phyloP scores from a whole-genome alignment of 2,329 filamentous ascomycete genomes.

The Penicillium sclerotiorum region DNA sequence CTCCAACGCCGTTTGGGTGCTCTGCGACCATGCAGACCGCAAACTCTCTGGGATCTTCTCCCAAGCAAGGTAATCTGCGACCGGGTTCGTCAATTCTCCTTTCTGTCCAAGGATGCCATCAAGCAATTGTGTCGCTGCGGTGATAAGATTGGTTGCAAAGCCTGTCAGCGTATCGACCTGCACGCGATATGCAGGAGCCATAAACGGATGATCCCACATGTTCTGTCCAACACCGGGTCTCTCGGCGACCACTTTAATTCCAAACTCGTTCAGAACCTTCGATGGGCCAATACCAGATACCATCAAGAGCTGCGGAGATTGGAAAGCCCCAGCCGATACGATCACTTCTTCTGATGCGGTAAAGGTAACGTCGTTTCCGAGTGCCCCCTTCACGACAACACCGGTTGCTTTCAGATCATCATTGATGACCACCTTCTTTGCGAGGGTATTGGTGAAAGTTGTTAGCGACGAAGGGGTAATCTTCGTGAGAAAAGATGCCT shows the following conservation, averaged over 20 bases:
- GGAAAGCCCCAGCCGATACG: slow-evolving; percentile 56
- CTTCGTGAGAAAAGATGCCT: slow-evolving; percentile 42
- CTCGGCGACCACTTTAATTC: slow-evolving; percentile 30
- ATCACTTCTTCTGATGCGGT: slow-evolving; percentile 54
- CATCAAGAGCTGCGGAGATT: slow-evolving; percentile 58
- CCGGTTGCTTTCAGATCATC: slow-evolving; percentile 48
- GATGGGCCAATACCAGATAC: slow-evolving; percentile 54
- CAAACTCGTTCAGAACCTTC: slow-evolving; percentile 23
- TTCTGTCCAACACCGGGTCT: slow-evolving; percentile 42
- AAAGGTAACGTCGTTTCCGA: slow-evolving; percentile 36
- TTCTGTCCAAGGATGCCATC: slow-evolving; percentile 20
- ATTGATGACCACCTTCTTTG: slow-evolving; percentile 55
- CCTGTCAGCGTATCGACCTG: slow-evolving; percentile 26
- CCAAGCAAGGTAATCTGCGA: slow-evolving; percentile 33
- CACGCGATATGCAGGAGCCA: slow-evolving; percentile 33
- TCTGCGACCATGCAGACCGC: slow-evolving; percentile 15
- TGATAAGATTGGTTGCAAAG: slow-evolving; percentile 20
- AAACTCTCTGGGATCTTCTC: slow-evolving; percentile 33
- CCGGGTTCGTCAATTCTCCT: slow-evolving; percentile 32
- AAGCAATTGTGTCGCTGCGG: slow-evolving; percentile 16
- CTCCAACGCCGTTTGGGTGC: slow-evolving; percentile 18
- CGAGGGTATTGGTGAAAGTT: slow-evolving; percentile 49
- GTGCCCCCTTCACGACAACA: slow-evolving; percentile 47
- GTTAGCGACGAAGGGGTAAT: slow-evolving; percentile 30
- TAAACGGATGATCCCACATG: slow-evolving; percentile 38